phyloP scores from a whole-genome alignment of 2,329 filamentous ascomycete genomes.

The Fusarium sambucinum region DNA sequence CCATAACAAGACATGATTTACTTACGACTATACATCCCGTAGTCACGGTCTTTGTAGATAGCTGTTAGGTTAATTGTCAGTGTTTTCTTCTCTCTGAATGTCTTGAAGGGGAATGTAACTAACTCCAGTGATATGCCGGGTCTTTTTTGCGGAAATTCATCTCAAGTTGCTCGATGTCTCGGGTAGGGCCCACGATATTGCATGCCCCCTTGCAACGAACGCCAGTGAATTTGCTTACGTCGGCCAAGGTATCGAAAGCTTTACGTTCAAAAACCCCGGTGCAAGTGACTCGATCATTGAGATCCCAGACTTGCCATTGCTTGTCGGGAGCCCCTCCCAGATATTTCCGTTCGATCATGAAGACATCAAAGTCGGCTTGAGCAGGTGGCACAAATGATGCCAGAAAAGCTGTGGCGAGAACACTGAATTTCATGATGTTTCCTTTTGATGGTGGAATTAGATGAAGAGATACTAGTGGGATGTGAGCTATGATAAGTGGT shows the following conservation, averaged over 20 bases:
- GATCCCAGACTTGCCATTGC: neutral
- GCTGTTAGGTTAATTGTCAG: neutral
- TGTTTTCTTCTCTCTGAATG: neutral
- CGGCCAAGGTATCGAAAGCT: no score
- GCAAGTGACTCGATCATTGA: neutral
- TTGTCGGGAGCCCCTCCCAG: neutral
- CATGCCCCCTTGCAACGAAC: neutral
- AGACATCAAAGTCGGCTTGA: neutral
- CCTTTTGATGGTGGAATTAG: no score
- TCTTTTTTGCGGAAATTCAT: neutral
- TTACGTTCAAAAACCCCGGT: neutral
- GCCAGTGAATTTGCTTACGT: neutral
- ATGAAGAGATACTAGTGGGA: no score
- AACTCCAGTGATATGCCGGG: neutral
- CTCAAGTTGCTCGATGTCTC: neutral
- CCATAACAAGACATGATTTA: neutral
- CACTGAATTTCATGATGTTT: neutral
- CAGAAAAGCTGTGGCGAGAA: neutral
- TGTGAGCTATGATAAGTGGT: no score
- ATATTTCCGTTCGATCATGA: neutral
- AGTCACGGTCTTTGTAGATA: neutral
- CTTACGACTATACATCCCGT: conserved; percentile 4
- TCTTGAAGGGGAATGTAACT: neutral
- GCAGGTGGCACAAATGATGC: neutral
- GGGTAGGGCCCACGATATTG: neutral